phyloP scores from a whole-genome alignment of 2,329 filamentous ascomycete genomes.

The Madurella mycetomatis region DNA sequence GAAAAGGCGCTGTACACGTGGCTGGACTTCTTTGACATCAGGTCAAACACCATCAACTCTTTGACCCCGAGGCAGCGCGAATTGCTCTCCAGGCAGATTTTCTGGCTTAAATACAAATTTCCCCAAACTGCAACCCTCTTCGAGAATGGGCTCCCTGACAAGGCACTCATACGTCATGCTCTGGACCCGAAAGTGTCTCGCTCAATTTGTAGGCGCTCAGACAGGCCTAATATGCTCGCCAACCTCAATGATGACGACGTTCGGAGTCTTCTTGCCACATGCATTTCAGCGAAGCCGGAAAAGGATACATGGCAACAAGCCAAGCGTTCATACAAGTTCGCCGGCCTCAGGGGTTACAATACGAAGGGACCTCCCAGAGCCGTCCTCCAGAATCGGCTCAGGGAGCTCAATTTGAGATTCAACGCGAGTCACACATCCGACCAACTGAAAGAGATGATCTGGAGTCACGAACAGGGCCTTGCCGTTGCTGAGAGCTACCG shows the following conservation, averaged over 20 bases:
- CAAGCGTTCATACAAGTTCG: background rate
- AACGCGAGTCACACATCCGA: background rate
- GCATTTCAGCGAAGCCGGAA: background rate
- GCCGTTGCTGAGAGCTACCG: conserved; percentile 4
- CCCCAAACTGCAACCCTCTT: background rate
- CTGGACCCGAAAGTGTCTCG: background rate
- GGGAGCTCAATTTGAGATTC: conserved; percentile 12
- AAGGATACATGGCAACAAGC: background rate
- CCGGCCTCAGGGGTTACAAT: background rate
- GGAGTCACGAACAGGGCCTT: conserved; percentile 6
- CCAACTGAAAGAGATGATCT: conserved; percentile 7
- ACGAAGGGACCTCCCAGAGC: background rate
- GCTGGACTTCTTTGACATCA: conserved; percentile 15
- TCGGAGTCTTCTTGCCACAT: background rate
- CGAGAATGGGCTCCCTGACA: too few relatives aligned
- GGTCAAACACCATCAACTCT: background rate
- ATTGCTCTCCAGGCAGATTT: conserved; percentile 9
- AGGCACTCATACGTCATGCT: background rate
- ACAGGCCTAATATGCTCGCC: background rate
- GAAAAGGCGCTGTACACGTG: conserved; percentile 14
- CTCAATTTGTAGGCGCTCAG: background rate
- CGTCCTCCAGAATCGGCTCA: background rate
- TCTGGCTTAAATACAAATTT: conserved; percentile 10
- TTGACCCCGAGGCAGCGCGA: background rate
- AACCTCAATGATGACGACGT: background rate